phyloP scores from a whole-genome alignment of 2,329 filamentous ascomycete genomes.

The Colletotrichum tofieldiae region DNA sequence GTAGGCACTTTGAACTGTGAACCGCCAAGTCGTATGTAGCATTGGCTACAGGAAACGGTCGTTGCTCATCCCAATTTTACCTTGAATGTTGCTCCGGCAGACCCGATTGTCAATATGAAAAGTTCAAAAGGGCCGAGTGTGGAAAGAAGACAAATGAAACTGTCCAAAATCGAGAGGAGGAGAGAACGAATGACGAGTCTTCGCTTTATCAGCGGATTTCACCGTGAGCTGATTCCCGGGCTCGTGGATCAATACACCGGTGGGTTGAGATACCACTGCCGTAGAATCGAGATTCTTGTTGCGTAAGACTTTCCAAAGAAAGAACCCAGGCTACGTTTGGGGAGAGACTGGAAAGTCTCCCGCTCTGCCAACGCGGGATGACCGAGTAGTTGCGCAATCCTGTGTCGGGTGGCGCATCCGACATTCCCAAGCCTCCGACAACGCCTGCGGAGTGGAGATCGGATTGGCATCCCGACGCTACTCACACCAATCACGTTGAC shows the following conservation, averaged over 20 bases:
- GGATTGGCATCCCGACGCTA: slow-evolving; percentile 8
- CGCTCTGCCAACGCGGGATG: slow-evolving; percentile 8
- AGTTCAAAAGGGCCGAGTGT: background rate
- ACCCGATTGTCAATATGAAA: background rate
- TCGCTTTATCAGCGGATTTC: slow-evolving; percentile 1
- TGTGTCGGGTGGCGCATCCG: slow-evolving; percentile 23
- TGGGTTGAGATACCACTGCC: background rate
- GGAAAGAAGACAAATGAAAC: too few relatives aligned
- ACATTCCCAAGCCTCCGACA: slow-evolving; percentile 17
- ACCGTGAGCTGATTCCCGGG: background rate
- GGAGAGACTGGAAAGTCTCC: background rate
- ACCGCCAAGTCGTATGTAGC: background rate
- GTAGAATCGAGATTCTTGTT: background rate
- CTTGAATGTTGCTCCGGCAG: background rate
- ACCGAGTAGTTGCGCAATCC: slow-evolving; percentile 12
- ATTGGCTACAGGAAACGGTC: background rate
- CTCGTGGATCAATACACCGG: background rate
- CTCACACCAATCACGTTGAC: slow-evolving; percentile 9
- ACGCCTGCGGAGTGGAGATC: slow-evolving; percentile 8
- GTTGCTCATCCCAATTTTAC: background rate
- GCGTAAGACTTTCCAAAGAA: slow-evolving; percentile 7
- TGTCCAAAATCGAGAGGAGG: background rate
- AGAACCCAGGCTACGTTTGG: background rate
- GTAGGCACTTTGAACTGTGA: background rate
- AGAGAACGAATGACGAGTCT: background rate